Evolutionary conservation across 768 basidiomycete species (phyloP), one percentile per base, ranked within the genome.

Genomic region (Hypsizygus marmoreus): DNA sequence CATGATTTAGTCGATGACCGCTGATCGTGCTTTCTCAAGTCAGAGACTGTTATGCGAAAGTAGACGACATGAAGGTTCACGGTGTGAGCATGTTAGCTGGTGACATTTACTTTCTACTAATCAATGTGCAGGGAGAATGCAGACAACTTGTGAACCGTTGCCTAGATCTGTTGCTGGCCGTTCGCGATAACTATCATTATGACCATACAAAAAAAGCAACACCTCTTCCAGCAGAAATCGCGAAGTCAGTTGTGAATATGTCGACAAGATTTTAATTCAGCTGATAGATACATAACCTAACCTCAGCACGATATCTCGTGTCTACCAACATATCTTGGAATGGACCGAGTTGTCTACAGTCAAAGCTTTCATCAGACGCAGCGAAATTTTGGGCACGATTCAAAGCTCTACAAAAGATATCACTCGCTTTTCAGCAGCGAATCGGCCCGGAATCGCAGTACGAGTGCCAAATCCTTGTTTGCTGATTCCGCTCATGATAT

Each of bases 301-400:
- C n/a, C n/a, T n/a, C n/a, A n/a, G n/a, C n/a, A n/a, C n/a, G n/a
- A n/a, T 44, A 20, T 13, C 24, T 22, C 32, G 32, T 11, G 32
- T 44, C 4, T 19, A 33, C 17, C 25, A 11, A 16, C 10, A 33
- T n/a, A 17, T 44, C 12, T 12, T 14, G 6, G 43, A 44, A 24
- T 44, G 43, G 43, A 20, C 30, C 2, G 19, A 12, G 17, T 22
- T 44, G 11, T 32, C 43, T 12, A 44, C 43, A 19, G 43, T 44
- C 4, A 44, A 44, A 16, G 43, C 33, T 4, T 24, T 32, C 16
- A 44, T 44, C 17, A 32, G 43, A 10, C 32, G 25, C 8, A 20
- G 17, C 17, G 43, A 34, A 13, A 44, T 44, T 14, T n/a, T 20
- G 12, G 22, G 16, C 20, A 44, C 17, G 4, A 44, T 44, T 12